Evolutionary conservation across 169 alveolate genomes (phyloP).

Genomic region (Plasmodium relictum): DNA sequence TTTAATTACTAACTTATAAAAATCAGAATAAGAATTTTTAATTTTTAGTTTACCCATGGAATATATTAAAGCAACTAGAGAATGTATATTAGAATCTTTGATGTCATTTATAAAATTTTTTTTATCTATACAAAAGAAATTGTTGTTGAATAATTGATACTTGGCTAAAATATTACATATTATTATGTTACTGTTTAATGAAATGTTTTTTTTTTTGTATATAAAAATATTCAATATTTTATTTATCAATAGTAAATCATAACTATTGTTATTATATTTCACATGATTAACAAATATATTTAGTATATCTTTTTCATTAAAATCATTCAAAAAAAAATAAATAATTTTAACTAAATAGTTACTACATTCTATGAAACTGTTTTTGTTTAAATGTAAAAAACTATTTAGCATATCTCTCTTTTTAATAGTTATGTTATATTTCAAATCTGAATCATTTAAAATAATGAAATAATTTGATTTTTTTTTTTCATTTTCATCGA

Average conservation of each 20-base stretch:
- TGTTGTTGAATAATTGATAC: slow-evolving; percentile 42
- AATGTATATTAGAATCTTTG: slow-evolving; percentile 39
- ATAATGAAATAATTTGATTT: not conserved
- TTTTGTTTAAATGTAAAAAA: slow-evolving; percentile 9
- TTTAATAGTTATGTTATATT: slow-evolving; percentile 34
- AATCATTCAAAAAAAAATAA: slow-evolving; percentile 40
- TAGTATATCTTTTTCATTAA: slow-evolving; percentile 45
- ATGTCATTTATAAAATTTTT: slow-evolving; percentile 24
- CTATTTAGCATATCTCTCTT: slow-evolving; percentile 35
- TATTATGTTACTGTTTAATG: slow-evolving; percentile 34
- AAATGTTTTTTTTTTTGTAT: slow-evolving; percentile 41
- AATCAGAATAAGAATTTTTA: slow-evolving; percentile 17
- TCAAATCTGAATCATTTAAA: slow-evolving; percentile 13
- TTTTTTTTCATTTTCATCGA: not conserved
- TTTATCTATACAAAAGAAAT: slow-evolving; percentile 46
- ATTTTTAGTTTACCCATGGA: slow-evolving; percentile 62
- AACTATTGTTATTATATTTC: slow-evolving; percentile 17
- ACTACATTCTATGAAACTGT: slow-evolving; percentile 29
- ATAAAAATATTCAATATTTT: slow-evolving; percentile 63
- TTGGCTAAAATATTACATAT: slow-evolving; percentile 52
- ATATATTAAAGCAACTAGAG: slow-evolving; percentile 53
- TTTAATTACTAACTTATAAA: slow-evolving; percentile 20
- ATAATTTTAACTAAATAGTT: slow-evolving; percentile 8
- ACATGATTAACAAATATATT: slow-evolving; percentile 25
- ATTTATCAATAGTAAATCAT: slow-evolving; percentile 34